Conservation (phyloP, 805 yeast species). For the Komagataella pseudopastoris region DNA sequence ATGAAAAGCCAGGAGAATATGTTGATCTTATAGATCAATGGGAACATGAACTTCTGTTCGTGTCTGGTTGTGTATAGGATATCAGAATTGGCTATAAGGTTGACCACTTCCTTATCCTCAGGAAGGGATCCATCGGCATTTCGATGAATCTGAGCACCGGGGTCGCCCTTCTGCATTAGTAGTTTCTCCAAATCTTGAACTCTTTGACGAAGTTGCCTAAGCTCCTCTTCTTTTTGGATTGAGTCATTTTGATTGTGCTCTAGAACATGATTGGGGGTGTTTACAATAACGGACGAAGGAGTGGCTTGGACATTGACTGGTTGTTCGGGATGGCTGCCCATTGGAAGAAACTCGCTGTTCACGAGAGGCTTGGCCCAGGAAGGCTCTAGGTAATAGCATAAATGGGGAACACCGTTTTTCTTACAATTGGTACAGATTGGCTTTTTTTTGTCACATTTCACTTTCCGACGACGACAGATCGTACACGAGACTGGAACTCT, state of each 20-base stretch:
- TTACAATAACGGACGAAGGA: not conserved
- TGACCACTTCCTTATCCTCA: slow-evolving; percentile 14
- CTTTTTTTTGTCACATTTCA: slow-evolving; percentile 28
- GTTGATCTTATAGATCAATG: slow-evolving; percentile 24
- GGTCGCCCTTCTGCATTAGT: slow-evolving; percentile 1
- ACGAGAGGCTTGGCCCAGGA: slow-evolving; percentile 39
- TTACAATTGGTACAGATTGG: slow-evolving; percentile 46
- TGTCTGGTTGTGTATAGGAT: slow-evolving; percentile 21
- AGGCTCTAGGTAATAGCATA: slow-evolving; percentile 45
- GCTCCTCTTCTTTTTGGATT: slow-evolving; percentile 10
- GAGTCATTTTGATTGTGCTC: not conserved
- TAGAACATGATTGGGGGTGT: not conserved
- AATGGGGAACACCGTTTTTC: slow-evolving; percentile 42
- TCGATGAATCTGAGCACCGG: not conserved
- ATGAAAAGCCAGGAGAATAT: slow-evolving; percentile 47
- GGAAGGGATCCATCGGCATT: not conserved
- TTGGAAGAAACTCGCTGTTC: slow-evolving; percentile 14
- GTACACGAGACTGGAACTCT: slow-evolving; percentile 25
- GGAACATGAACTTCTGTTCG: slow-evolving; percentile 17
- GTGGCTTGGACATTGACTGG: not conserved
- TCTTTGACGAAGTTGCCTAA: slow-evolving; percentile 9
- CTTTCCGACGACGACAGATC: slow-evolving; percentile 23
- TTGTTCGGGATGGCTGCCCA: not conserved
- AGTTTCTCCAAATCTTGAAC: slow-evolving; percentile 15
- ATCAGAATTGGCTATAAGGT: slow-evolving; percentile 19